Evolutionary conservation across 2,329 filamentous ascomycete genomes (phyloP).

Genomic region (Pyricularia sp.): DNA sequence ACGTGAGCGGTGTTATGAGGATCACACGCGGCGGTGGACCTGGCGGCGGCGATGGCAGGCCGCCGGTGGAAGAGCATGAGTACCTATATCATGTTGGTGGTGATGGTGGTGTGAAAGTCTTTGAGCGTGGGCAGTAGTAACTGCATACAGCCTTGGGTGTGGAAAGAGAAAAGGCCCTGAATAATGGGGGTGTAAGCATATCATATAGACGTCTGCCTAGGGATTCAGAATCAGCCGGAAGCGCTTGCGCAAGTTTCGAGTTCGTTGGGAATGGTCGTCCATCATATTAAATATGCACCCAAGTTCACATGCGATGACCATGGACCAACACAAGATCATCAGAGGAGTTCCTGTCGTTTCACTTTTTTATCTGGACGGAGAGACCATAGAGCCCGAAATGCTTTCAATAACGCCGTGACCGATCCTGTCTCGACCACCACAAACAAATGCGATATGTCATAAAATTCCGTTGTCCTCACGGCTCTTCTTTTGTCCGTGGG

Average conservation of each 20-base stretch:
- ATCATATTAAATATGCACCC: neutral
- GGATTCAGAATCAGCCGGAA: no score
- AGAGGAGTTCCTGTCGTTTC: slow-evolving; percentile 1
- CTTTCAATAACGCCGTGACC: slow-evolving; percentile 2
- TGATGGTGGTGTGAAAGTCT: slow-evolving; percentile 71
- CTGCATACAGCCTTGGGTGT: no score
- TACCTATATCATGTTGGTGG: slow-evolving; percentile 68
- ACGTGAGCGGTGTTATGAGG: slow-evolving; percentile 79
- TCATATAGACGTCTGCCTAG: neutral
- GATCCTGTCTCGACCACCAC: slow-evolving; percentile 3
- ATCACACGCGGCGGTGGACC: slow-evolving; percentile 45
- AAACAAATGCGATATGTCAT: slow-evolving; percentile 1
- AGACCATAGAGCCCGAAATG: slow-evolving; percentile 2
- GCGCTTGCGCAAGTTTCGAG: neutral
- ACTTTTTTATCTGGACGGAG: slow-evolving; percentile 1
- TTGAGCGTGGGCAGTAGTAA: slow-evolving; percentile 58
- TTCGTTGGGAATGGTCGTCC: neutral
- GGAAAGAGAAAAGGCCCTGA: no score
- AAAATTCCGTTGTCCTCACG: neutral
- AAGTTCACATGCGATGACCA: neutral
- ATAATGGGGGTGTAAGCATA: no score
- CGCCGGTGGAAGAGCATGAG: slow-evolving; percentile 48
- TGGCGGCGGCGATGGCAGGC: slow-evolving; percentile 5
- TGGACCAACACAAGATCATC: neutral
- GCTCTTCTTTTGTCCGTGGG: neutral